A percentile compares a stretch with the other conserved stretches of the same genome.
Evolutionary conservation across 2,329 filamentous ascomycete species (phyloP).

Genomic region (Pseudogymnoascus sp.): DNA sequence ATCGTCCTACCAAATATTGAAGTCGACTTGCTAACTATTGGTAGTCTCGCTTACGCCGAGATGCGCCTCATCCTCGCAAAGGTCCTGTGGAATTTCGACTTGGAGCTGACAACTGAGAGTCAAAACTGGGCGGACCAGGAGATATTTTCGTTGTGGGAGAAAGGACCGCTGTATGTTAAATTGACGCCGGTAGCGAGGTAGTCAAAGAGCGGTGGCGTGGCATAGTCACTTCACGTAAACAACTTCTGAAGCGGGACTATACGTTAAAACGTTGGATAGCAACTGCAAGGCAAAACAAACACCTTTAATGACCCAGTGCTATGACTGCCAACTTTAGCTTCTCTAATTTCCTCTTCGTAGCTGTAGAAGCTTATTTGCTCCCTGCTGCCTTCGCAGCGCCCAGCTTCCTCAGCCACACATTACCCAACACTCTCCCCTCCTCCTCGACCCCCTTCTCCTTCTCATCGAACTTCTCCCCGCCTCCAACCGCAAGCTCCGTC

Average conservation of each 20-base stretch:
- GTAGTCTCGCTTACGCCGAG: slow-evolving; percentile 17
- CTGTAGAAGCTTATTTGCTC: neutral
- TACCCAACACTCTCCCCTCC: slow-evolving; percentile 30
- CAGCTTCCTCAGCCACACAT: slow-evolving; percentile 34
- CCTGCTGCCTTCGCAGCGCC: slow-evolving; percentile 17
- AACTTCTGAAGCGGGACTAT: neutral
- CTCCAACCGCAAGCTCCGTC: slow-evolving; percentile 40
- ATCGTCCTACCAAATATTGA: neutral
- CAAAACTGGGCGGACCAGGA: slow-evolving; percentile 16
- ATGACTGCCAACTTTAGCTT: neutral
- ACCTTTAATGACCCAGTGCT: neutral
- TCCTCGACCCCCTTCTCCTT: slow-evolving; percentile 31
- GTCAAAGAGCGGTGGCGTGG: neutral
- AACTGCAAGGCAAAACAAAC: neutral
- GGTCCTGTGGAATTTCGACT: slow-evolving; percentile 22
- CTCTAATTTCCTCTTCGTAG: neutral
- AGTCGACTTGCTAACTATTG: neutral
- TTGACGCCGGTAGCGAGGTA: slow-evolving; percentile 6
- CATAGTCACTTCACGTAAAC: neutral
- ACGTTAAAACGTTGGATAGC: neutral
- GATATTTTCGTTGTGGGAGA: slow-evolving; percentile 17
- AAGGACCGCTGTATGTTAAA: slow-evolving; percentile 15
- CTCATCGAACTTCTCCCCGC: slow-evolving; percentile 32
- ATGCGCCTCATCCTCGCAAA: slow-evolving; percentile 19
- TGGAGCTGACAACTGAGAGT: slow-evolving; percentile 13